phyloP scores from a whole-genome alignment of 352 stramenopile genomes.

The Phytopythium cucurbitacearum region DNA sequence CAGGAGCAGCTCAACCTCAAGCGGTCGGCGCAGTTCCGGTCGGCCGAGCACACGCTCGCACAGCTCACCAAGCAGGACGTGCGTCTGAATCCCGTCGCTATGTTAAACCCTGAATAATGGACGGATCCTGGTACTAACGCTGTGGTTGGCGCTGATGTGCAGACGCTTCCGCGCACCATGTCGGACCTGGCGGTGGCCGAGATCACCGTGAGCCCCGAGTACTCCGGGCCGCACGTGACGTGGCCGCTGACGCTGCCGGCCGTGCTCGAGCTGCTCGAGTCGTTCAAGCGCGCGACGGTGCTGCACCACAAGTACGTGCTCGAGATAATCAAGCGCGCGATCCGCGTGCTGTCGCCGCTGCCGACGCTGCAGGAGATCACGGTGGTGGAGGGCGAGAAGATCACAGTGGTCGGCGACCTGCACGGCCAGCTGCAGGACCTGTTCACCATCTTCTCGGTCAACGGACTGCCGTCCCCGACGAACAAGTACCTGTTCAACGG shows the following conservation, averaged over 20 bases:
- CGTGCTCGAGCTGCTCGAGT: conserved; percentile 86
- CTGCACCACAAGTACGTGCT: conserved; percentile 91
- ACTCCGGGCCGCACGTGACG: conserved; percentile 68
- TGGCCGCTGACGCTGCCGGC: conserved; percentile 86
- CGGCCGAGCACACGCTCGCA: conserved; percentile 73
- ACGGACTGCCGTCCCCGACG: conserved; percentile 81
- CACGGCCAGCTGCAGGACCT: conserved; percentile 95
- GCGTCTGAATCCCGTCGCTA: conserved; percentile 5
- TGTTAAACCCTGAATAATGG: conserved; percentile 5
- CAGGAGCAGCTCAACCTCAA: conserved; percentile 88
- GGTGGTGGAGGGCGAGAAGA: conserved; percentile 78
- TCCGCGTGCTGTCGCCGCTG: conserved; percentile 51
- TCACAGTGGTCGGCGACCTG: conserved; percentile 92
- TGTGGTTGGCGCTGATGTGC: conserved; percentile 5
- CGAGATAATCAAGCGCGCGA: conserved; percentile 73
- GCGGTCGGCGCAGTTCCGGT: conserved; percentile 82
- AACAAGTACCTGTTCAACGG: conserved; percentile 97
- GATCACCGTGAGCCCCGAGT: conserved; percentile 54
- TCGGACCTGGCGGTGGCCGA: conserved; percentile 52
- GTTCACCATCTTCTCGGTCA: conserved; percentile 93
- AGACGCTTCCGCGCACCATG: conserved; percentile 40
- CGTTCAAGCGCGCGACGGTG: conserved; percentile 86
- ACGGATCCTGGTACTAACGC: not conserved
- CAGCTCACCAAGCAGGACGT: conserved; percentile 73
- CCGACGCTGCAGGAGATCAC: conserved; percentile 87